Base-by-base conservation (phyloP, 116 monocot genomes). In the Papilionanthe hybrid region DNA sequence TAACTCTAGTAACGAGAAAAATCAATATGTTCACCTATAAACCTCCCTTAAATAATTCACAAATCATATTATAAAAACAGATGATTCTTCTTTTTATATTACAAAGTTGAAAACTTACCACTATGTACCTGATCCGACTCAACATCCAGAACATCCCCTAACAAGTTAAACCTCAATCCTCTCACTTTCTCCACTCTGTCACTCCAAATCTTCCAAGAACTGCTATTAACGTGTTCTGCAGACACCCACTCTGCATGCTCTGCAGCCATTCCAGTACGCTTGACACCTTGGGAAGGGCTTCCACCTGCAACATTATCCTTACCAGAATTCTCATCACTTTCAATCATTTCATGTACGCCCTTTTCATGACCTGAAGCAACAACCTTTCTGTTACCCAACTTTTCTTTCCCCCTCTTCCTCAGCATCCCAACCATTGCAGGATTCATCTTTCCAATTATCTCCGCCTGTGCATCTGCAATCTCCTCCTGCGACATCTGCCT, bases 171-270 rank as follows among this genome's bases (percentile, higher is more conserved):
- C 75, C 98, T 90, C 71, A 90, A 81, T 0, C 57, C 76, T 82
- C 94, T 94, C 32, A 84, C 87, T 72, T 86, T 91, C 91, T 98
- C 94, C 48, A 98, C 98, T 81, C 87, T 90, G 72, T 94, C 86
- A 78, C 91, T 89, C 98, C 98, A 98, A 72, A 67, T 78, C 78
- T 88, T 91, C 98, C 98, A 98, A 19, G 68, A 65, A 60, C 43
- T 76, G 73, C 82, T 84, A 71, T 78, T 81, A 37, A 9, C 20
- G 63, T 81, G 82, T 71, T 79, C 83, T 23, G 77, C 55, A 7
- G 82, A 17, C 25, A 76, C 56, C 79, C 47, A 81, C 20, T 86
- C 79, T 12, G 79, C 82, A 76, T 49, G 28, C 8, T 56, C 37
- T 37, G 41, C 82, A 47, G 47, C 58, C 28, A 6, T 73, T 22